Evolutionary conservation across 2,329 filamentous ascomycete species (phyloP).

Genomic region (Colletotrichum scovillei): DNA sequence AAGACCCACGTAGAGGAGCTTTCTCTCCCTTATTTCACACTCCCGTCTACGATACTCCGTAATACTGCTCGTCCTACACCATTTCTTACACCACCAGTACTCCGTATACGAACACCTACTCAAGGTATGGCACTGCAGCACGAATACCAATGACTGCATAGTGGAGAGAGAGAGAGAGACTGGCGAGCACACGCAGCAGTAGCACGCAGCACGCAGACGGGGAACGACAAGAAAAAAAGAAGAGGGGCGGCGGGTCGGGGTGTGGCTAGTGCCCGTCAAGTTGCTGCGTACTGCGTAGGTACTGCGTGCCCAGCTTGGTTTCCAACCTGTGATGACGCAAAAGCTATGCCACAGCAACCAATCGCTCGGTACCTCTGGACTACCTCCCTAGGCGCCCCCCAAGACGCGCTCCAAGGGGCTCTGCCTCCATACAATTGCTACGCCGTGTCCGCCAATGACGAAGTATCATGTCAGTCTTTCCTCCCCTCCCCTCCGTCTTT

Average conservation of each 20-base stretch:
- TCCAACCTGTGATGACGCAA: slow-evolving; percentile 37
- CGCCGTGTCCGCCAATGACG: slow-evolving; percentile 6
- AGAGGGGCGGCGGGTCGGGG: slow-evolving; percentile 21
- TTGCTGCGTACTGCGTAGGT: too few relatives aligned
- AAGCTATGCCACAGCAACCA: slow-evolving; percentile 37
- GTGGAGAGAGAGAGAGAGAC: background rate
- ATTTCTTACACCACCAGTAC: background rate
- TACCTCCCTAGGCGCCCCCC: slow-evolving; percentile 17
- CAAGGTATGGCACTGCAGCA: background rate
- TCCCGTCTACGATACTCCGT: background rate
- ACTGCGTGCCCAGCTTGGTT: slow-evolving; percentile 23
- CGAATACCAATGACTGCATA: slow-evolving; percentile 3
- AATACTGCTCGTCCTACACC: background rate
- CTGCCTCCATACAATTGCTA: background rate
- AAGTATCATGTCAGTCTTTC: slow-evolving; percentile 19
- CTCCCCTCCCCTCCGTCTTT: slow-evolving; percentile 18
- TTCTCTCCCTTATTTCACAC: background rate
- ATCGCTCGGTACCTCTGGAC: slow-evolving; percentile 25
- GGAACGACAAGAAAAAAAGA: too few relatives aligned
- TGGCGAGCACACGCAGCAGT: background rate
- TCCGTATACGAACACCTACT: too few relatives aligned
- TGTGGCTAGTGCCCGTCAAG: slow-evolving; percentile 35
- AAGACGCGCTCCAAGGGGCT: background rate
- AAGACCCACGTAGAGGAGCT: background rate
- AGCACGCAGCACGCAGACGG: background rate